Percentiles rank a stretch among this genome's conserved stretches.
phyloP scores from a whole-genome alignment of 2,329 filamentous ascomycete genomes.

The Sphaerostilbella broomeana region DNA sequence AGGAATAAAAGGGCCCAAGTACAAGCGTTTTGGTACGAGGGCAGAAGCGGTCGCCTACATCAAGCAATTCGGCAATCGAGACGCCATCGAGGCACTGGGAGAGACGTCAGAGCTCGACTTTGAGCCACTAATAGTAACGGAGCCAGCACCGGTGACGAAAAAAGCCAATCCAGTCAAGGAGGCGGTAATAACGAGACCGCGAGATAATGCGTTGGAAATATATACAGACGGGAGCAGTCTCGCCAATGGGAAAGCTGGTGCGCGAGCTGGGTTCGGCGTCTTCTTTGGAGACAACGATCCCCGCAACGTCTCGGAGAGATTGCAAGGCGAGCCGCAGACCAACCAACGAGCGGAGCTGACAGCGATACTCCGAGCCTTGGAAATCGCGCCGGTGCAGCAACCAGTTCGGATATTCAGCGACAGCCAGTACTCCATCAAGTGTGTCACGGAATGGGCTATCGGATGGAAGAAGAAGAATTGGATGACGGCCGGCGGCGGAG shows the following conservation, averaged over 20 bases:
- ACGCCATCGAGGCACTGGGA: constrained; percentile 37
- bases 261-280: constrained; percentile 55
- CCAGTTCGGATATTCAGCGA: constrained; percentile 78
- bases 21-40: constrained; percentile 61
- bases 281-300: constrained; percentile 53
- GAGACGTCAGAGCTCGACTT: constrained; percentile 19
- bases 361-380: constrained; percentile 75
- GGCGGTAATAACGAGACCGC: constrained; percentile 4
- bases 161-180: constrained; percentile 23
- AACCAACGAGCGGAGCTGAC: constrained; percentile 96
- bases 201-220: constrained; percentile 30
- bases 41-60: constrained; percentile 77
- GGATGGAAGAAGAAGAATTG: constrained; percentile 73
- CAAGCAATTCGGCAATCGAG: constrained; percentile 37
- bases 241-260: constrained; percentile 50
- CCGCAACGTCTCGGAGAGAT: constrained; percentile 66
- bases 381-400: constrained; percentile 62
- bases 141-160: constrained; percentile 16
- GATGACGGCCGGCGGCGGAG: constrained; percentile 62
- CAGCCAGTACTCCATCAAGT: constrained; percentile 85
- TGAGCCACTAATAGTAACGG: constrained; percentile 1
- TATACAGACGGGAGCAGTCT: constrained; percentile 59
- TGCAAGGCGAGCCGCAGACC: constrained; percentile 70
- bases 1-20: constrained; percentile 62
- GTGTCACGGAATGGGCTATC: constrained; percentile 74